Conservation (phyloP, 2,329 filamentous ascomycete species). For the Calycina herbarum region DNA sequence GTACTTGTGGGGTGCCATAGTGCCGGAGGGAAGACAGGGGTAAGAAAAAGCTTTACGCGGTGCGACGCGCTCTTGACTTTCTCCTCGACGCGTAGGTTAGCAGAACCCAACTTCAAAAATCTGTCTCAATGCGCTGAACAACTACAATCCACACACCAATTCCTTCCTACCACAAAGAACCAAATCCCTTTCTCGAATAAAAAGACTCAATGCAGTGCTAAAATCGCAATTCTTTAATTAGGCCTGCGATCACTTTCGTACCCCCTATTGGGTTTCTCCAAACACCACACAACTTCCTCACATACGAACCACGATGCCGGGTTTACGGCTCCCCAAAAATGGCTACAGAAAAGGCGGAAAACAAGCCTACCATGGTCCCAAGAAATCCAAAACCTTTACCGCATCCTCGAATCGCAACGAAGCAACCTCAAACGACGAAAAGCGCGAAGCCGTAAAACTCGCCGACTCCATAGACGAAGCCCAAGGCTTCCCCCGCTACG, state of each 20-base stretch:
- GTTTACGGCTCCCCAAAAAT: constrained; percentile 61
- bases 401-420: constrained; percentile 72
- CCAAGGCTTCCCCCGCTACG: constrained; percentile 92
- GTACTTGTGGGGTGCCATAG: not conserved
- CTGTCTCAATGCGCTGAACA: not conserved
- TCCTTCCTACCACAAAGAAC: not conserved
- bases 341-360: constrained; percentile 69
- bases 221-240: constrained; percentile 34
- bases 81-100: constrained; percentile 12
- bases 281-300: constrained; percentile 12
- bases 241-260: constrained; percentile 21
- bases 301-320: constrained; percentile 49
- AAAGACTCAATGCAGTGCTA: not conserved
- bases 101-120: not conserved
- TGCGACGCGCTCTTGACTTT: constrained; percentile 12
- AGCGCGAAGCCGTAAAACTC: constrained; percentile 79
- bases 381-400: constrained; percentile 74
- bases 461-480: constrained; percentile 89
- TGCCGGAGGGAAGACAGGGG: not conserved
- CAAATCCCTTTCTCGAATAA: not conserved
- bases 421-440: constrained; percentile 88
- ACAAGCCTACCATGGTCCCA: constrained; percentile 67
- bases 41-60: constrained; percentile 11
- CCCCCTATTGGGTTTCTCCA: not conserved
- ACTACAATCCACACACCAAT: not conserved